phyloP scores from a whole-genome alignment of 192 early-diverging fungal species.

The Gaertneriomyces sp. region DNA sequence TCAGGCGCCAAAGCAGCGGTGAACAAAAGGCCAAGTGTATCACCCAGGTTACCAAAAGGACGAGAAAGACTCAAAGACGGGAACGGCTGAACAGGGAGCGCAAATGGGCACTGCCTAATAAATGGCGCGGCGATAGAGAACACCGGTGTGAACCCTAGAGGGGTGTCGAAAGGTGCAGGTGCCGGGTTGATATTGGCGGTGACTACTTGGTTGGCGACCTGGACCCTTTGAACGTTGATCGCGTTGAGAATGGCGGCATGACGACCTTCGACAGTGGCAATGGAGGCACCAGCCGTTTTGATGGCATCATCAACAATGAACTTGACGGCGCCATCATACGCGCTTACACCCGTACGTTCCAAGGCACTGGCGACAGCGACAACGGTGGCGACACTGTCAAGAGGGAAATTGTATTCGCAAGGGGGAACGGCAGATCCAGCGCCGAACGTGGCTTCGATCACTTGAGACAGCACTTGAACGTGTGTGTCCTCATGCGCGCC shows the following conservation, averaged over 20 bases:
- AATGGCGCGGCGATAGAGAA: slow-evolving; percentile 48
- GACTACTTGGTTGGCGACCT: slow-evolving; percentile 8
- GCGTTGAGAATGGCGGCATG: slow-evolving; percentile 51
- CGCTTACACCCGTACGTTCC: slow-evolving; percentile 49
- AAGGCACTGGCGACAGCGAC: slow-evolving; percentile 42
- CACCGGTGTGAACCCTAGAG: slow-evolving; percentile 39
- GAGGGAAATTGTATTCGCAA: slow-evolving; percentile 44
- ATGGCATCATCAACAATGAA: slow-evolving; percentile 37
- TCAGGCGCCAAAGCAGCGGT: slow-evolving; percentile 16
- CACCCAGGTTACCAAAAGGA: slow-evolving; percentile 19
- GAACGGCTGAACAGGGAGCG: slow-evolving; percentile 39
- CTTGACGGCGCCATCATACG: slow-evolving; percentile 47
- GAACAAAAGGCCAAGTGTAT: slow-evolving; percentile 20
- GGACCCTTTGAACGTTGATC: slow-evolving; percentile 13
- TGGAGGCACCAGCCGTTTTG: slow-evolving; percentile 50
- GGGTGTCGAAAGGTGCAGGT: slow-evolving; percentile 49
- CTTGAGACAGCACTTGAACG: slow-evolving; percentile 23
- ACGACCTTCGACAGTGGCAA: slow-evolving; percentile 54
- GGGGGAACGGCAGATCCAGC: slow-evolving; percentile 24
- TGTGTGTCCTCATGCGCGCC: slow-evolving; percentile 37
- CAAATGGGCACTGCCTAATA: slow-evolving; percentile 41
- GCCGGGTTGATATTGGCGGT: slow-evolving; percentile 20
- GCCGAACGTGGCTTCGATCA: slow-evolving; percentile 36
- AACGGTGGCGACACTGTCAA: slow-evolving; percentile 39
- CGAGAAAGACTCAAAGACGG: slow-evolving; percentile 20